Evolutionary conservation across 1,284 basidiomycete genomes (phyloP), one percentile per base, ranked within the genome.

Genomic region (Trichosporon sp.): DNA sequence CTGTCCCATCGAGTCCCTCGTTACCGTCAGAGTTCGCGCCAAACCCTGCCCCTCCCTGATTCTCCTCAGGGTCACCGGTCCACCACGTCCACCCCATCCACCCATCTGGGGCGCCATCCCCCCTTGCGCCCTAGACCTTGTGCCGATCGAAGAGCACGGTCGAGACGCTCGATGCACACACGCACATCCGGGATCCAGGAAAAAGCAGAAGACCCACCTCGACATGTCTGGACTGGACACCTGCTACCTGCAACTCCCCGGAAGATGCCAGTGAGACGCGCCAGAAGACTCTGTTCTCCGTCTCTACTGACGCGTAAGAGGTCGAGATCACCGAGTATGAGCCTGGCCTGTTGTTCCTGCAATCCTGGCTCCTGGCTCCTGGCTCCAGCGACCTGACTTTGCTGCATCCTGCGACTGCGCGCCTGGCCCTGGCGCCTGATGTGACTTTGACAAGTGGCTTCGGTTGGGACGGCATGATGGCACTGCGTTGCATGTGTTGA

Each of bases 401-500:
- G 6, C 16, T 37, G 13, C 10, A 10, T 37, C 16, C 36, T 37
- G 36, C 36, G 19, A 19, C 36, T 37, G 36, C 36, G 36, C 36
- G 36, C 36, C 16, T 21, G n/a, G n/a, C n/a, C 49, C 49, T 54
- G 49, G 27, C 49, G 2, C 49, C 49, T 54, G 25, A n/a, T 54
- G 49, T 54, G 49, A 54, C 49, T 29, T 27, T 54, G 49, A 54
- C 49, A 54, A 54, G 49, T 29, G 49, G 49, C 49, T 54, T 54
- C 49, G 11, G 49, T 23, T 54, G 49, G 49, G 49, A n/a, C 49
- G 13, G 7, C 14, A 8, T 10, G 10, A 36, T 16, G n/a, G n/a
- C n/a, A n/a, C n/a, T n/a, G n/a, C n/a, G n/a, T n/a, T n/a, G n/a
- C n/a, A n/a, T 14, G 13, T 36, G 36, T 19, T 3, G 19, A 44